A percentile compares a stretch with the other conserved stretches of the same genome.
Evolutionary conservation across 768 basidiomycete genomes (phyloP).

Genomic region (Suillus sp.): DNA sequence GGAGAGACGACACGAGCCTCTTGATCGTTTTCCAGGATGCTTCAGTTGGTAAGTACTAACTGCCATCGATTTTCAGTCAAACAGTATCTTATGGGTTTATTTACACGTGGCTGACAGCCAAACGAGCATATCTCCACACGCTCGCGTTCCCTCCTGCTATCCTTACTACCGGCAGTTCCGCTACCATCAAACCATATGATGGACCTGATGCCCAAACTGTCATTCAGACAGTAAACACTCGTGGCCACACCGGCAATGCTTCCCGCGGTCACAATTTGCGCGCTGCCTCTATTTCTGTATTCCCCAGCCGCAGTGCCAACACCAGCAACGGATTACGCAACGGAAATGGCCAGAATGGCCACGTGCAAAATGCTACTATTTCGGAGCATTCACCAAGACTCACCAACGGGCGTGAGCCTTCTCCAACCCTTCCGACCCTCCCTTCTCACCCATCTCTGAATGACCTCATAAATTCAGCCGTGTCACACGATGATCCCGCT

Average conservation of each 20-base stretch:
- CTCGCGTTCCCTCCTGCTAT: slow-evolving; percentile 80
- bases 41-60: slow-evolving; percentile 68
- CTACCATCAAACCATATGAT: slow-evolving; percentile 88
- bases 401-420: slow-evolving; percentile 62
- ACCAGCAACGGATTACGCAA: slow-evolving; percentile 35
- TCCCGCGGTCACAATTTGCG: slow-evolving; percentile 75
- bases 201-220: slow-evolving; percentile 88
- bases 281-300: slow-evolving; percentile 64
- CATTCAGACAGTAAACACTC: slow-evolving; percentile 81
- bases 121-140: slow-evolving; percentile 91
- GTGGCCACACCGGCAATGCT: slow-evolving; percentile 59
- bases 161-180: slow-evolving; percentile 54
- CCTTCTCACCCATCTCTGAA: slow-evolving; percentile 86
- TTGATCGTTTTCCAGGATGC: slow-evolving; percentile 94
- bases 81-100: slow-evolving; percentile 9
- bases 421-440: slow-evolving; percentile 78
- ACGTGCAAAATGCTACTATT: slow-evolving; percentile 47
- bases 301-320: slow-evolving; percentile 53
- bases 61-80: slow-evolving; percentile 9
- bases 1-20: slow-evolving; percentile 96
- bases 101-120: slow-evolving; percentile 54
- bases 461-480: slow-evolving; percentile 76
- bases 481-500: slow-evolving; percentile 63
- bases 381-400: slow-evolving; percentile 49
- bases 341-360: slow-evolving; percentile 34